Percentiles rank a stretch among this genome's conserved stretches.
These are phyloP conservation scores for Santalum album DNA, from an alignment of 164 flowering plant species.

Conservation along the genomic window DNA sequence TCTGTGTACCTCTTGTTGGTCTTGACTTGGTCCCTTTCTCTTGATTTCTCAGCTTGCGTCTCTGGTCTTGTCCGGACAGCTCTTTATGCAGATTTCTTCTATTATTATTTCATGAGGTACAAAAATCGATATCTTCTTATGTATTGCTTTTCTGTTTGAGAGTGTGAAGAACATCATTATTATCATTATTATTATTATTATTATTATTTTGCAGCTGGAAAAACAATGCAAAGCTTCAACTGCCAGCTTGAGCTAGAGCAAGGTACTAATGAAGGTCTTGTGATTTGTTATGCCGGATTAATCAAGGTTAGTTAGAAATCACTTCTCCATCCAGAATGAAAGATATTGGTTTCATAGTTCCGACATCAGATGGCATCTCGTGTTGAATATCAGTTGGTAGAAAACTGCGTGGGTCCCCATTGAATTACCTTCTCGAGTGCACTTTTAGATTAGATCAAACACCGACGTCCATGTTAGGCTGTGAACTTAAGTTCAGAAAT, in stretches of 20 bases:
- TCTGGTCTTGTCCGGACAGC: constrained; percentile 76
- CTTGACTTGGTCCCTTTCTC: background rate
- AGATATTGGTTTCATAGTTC: too few relatives aligned
- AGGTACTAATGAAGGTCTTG: background rate
- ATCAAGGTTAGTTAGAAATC: background rate
- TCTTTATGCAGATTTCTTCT: constrained; percentile 75
- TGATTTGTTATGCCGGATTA: background rate
- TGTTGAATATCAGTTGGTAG: too few relatives aligned
- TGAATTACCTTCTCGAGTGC: too few relatives aligned
- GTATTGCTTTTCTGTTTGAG: background rate
- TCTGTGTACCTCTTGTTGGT: background rate
- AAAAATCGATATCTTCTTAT: background rate
- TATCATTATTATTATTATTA: too few relatives aligned
- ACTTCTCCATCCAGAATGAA: too few relatives aligned
- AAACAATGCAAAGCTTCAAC: constrained; percentile 52
- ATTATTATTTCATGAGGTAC: constrained; percentile 67
- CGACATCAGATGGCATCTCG: too few relatives aligned
- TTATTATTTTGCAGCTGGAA: constrained; percentile 53
- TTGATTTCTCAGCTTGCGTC: constrained; percentile 41
- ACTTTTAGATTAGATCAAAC: too few relatives aligned
- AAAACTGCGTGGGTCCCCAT: too few relatives aligned
- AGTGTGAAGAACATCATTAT: background rate
- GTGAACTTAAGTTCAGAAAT: too few relatives aligned
- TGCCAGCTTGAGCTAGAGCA: constrained; percentile 44
- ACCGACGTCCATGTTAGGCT: too few relatives aligned